Percentiles rank a stretch among this genome's conserved stretches.
phyloP scores from a whole-genome alignment of 176 grass and related monocot species.

The Elymus sibiricus region DNA sequence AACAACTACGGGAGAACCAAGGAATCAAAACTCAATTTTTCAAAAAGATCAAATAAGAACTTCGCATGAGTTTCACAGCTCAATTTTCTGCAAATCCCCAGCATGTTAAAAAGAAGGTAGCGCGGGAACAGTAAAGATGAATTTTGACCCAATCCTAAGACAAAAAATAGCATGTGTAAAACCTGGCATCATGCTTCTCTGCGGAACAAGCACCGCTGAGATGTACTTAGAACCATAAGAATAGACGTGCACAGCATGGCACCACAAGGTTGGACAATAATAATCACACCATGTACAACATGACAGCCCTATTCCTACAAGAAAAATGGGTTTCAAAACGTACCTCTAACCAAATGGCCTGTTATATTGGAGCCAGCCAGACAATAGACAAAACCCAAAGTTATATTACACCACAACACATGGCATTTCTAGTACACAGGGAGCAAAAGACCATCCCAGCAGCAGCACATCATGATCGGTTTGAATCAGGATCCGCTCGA shows the following conservation, averaged over 20 bases:
- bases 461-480: background rate
- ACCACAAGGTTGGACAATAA: constrained; percentile 42
- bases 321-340: constrained; percentile 7
- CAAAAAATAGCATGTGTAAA: too few species aligned
- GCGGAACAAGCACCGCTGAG: background rate
- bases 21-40: background rate
- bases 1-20: background rate
- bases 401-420: constrained; percentile 55
- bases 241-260: constrained; percentile 38
- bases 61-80: background rate
- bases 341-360: constrained; percentile 48
- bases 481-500: background rate
- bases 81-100: background rate
- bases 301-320: constrained; percentile 49
- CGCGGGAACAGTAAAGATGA: too few species aligned
- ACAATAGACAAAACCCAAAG: constrained; percentile 25
- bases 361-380: constrained; percentile 27
- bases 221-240: constrained; percentile 24
- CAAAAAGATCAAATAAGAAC: too few species aligned
- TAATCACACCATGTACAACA: constrained; percentile 58
- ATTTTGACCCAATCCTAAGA: too few species aligned
- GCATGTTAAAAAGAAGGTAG: background rate
- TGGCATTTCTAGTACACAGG: background rate
- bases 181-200: background rate
- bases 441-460: constrained; percentile 17